Evolutionary conservation across 164 flowering plant genomes (phyloP).

Genomic region (Stephania japonica): DNA sequence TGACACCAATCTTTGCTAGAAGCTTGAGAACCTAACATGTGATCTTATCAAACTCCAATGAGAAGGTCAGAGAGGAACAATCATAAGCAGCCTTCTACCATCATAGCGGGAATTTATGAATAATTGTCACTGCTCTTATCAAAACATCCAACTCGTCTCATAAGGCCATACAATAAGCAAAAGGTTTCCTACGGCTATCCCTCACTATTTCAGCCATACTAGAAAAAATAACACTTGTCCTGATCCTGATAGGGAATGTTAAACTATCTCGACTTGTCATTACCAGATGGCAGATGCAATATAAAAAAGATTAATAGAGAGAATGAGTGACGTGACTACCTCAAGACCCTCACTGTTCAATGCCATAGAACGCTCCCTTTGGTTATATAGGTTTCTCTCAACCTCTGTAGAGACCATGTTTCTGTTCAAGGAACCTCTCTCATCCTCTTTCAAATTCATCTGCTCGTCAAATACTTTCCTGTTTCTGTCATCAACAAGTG

Average conservation of each 20-base stretch:
- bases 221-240: neutral
- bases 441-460: constrained; percentile 37
- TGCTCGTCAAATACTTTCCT: constrained; percentile 36
- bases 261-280: neutral
- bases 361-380: constrained; percentile 77
- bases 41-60: neutral
- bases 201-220: neutral
- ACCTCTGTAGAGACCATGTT: constrained; percentile 49
- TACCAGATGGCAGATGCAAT: neutral
- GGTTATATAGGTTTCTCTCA: constrained; percentile 49
- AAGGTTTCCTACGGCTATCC: neutral
- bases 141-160: neutral
- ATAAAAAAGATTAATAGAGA: neutral
- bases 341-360: constrained; percentile 97
- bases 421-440: constrained; percentile 38
- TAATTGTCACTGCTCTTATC: neutral
- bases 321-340: constrained; percentile 33
- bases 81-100: neutral
- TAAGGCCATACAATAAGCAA: neutral
- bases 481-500: constrained; percentile 69
- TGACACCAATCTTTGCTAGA: neutral
- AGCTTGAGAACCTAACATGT: neutral
- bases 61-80: neutral
- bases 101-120: neutral
- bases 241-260: neutral